Evolutionary conservation across 768 basidiomycete species (phyloP), one percentile per base, ranked within the genome.

Genomic region (Lactarius tabidus): DNA sequence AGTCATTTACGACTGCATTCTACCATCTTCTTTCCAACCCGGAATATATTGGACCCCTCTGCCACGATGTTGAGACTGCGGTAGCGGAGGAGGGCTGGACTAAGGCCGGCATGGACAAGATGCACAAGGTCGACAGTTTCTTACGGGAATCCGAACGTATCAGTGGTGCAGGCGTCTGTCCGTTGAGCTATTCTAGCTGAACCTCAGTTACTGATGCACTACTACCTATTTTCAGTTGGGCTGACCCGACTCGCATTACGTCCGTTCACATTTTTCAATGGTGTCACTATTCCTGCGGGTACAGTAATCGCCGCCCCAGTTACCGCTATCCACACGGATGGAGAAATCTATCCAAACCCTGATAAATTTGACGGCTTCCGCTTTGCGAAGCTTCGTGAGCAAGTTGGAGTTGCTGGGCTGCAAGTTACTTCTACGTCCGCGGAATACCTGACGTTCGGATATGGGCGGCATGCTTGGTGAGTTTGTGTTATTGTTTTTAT

Each of bases 281-380:
- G 77, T 41, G 73, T 75, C 39, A 72, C 69, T 38, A 65, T 77
- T 51, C 79, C 80, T 20, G 67, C 68, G 5, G 82, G 82, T 60
- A 76, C 75, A 28, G 71, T 74, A 33, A 69, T 81, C 23, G 69
- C 72, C 18, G 73, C 75, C 14, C 75, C 76, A 12, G 62, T 72
- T 6, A 57, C 64, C n/a, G 66, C 75, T n/a, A 72, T 77, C 71
- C 79, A 80, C 65, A 71, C 72, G 20, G 79, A 83, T 64, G 73
- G 74, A n/a, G 73, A 72, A 23, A 70, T 74, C 23, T 86, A 84
- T 67, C 64, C 72, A 18, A 74, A 81, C 57, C 73, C 84, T 0
- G 68, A 73, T 5, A 57, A 33, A 45, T 82, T 82, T 45, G 73
- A 79, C 35, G 75, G 79, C 1, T 78, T 79, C 60, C 74, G 81